A percentile compares a stretch with the other conserved stretches of the same genome.
These are phyloP conservation scores for Rhynchosporium secalis DNA, from an alignment of 2,329 filamentous ascomycete species.

Conservation along the genomic window DNA sequence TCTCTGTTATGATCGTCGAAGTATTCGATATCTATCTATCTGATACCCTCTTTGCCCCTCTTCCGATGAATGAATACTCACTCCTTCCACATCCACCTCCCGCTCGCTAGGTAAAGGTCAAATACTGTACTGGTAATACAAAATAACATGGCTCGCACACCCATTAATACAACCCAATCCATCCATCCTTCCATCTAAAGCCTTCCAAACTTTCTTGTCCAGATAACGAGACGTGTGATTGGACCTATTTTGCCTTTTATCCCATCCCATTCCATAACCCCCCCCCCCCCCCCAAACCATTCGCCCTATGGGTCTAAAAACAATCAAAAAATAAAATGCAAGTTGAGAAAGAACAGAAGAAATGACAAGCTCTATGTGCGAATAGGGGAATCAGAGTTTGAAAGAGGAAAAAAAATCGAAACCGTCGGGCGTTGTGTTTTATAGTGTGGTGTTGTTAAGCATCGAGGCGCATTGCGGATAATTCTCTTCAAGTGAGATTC, in stretches of 20 bases:
- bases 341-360: conserved; percentile 14
- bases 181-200: not conserved
- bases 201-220: too few relatives aligned
- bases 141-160: not conserved
- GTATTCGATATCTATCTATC: conserved; percentile 1
- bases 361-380: conserved; percentile 24
- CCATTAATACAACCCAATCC: not conserved
- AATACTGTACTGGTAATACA: conserved; percentile 1
- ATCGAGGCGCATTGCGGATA: too few relatives aligned
- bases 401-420: conserved; percentile 23
- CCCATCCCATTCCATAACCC: not conserved
- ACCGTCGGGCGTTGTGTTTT: not conserved
- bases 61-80: conserved; percentile 3
- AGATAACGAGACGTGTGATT: not conserved
- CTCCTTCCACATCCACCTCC: not conserved
- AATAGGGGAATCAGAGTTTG: conserved; percentile 23
- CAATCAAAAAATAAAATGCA: conserved; percentile 1
- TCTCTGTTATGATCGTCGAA: not conserved
- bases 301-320: not conserved
- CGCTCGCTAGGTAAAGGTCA: not conserved
- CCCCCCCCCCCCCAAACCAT: conserved; percentile 1
- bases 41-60: not conserved
- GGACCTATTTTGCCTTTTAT: not conserved
- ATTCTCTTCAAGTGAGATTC: not conserved
- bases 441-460: not conserved